Evolutionary conservation across 495 filamentous ascomycete genomes (phyloP), one percentile per base, ranked within the genome.

Genomic region (Evernia prunastri): DNA sequence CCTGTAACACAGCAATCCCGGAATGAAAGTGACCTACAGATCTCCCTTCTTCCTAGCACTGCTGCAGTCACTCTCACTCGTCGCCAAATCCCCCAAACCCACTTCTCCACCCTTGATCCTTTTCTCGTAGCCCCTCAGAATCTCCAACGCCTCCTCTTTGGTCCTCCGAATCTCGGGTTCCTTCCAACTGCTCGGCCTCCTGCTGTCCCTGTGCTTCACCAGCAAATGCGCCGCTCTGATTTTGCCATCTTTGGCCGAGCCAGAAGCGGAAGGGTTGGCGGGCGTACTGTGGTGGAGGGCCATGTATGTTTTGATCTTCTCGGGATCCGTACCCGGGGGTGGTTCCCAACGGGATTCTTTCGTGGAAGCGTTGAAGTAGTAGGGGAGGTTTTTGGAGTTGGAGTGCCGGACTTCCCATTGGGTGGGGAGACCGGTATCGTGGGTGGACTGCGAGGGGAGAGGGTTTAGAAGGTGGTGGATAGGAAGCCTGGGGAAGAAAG

Each of bases 361-460:
- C 56, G 89, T 89, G 35, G 73, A 74, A 33, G 87, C 75, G 76
- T 96, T 94, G 87, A 96, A 97, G 78, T 97, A 98, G 79, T 98
- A 98, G 42, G 94, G 94, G 20, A 97, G 89, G 75, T 94, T 95
- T 78, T 96, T 97, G 74, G 90, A 92, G 78, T 96, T 93, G 73
- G 89, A 95, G 77, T 93, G 90, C 69, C 92, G 90, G 71, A 97
- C 90, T 77, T 96, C 92, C 94, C 94, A 97, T 72, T 85, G 81
- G 8, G 83, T 72, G 53, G 94, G 94, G 60, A 98, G 85, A 71
- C 94, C 94, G 68, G 89, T 86, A 51, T 91, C 88, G 60, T 68
- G 80, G 75, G 82, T 86, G 63, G 56, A 61, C 51, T 63, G 65
- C 63, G 65, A 63, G 63, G 63, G 69, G 62, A 56, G 31, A 17